Percentiles rank a stretch among this genome's conserved stretches.
Conservation (phyloP, 108 stramenopile genomes). For the Thalassiosira profunda region DNA sequence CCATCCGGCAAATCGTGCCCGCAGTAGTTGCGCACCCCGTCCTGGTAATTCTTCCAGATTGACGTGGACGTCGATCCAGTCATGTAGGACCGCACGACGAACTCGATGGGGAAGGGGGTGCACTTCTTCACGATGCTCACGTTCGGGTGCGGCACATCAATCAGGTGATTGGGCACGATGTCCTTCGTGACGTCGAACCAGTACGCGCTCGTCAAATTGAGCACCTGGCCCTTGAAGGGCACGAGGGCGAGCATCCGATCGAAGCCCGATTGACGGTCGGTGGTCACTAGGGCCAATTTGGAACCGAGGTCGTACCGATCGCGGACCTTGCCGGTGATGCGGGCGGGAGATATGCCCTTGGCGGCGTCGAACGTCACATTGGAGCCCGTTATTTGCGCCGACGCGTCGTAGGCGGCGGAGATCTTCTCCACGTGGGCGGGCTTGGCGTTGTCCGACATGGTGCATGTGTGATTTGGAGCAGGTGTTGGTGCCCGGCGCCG, state of each 20-base stretch:
- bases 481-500: background rate
- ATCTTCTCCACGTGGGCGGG: conserved; percentile 37
- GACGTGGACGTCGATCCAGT: conserved; percentile 97
- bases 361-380: conserved; percentile 38
- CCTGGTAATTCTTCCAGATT: conserved; percentile 98
- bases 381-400: conserved; percentile 39
- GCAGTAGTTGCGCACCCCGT: conserved; percentile 95
- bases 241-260: conserved; percentile 95
- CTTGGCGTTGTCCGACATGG: conserved; percentile 24
- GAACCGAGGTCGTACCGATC: conserved; percentile 71
- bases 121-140: conserved; percentile 93
- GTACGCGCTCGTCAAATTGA: conserved; percentile 94
- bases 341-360: conserved; percentile 30
- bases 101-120: conserved; percentile 97
- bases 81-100: conserved; percentile 96
- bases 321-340: conserved; percentile 76
- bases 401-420: conserved; percentile 37
- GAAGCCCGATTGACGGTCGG: conserved; percentile 98
- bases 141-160: conserved; percentile 94
- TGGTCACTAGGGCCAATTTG: conserved; percentile 92
- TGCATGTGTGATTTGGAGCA: background rate
- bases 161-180: conserved; percentile 95
- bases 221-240: conserved; percentile 97
- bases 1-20: conserved; percentile 96
- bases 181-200: conserved; percentile 95